phyloP scores from a whole-genome alignment of 1,284 basidiomycete species.

The Butyriboletus pseudospeciosus region DNA sequence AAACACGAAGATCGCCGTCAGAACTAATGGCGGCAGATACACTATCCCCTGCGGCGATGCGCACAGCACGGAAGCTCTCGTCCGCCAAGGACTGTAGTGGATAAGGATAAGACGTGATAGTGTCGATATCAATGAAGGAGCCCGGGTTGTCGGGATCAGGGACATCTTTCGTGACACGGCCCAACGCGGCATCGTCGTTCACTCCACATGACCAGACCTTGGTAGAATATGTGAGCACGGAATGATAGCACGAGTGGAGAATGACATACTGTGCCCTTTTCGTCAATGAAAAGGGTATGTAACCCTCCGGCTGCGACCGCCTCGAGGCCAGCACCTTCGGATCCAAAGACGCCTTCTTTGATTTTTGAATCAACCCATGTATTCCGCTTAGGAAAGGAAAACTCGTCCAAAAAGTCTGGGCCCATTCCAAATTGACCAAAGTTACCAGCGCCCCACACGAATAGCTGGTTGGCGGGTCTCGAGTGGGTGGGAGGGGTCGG shows the following conservation, averaged over 20 bases:
- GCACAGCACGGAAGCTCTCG: constrained; percentile 78
- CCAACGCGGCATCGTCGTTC: constrained; percentile 90
- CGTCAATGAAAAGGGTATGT: constrained; percentile 81
- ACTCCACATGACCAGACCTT: constrained; percentile 86
- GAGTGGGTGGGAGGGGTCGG: constrained; percentile 48
- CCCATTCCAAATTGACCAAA: constrained; percentile 89
- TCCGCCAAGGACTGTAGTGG: constrained; percentile 68
- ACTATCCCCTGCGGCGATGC: constrained; percentile 79
- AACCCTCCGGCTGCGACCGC: constrained; percentile 75
- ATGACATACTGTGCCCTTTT: constrained; percentile 70
- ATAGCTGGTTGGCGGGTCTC: constrained; percentile 62
- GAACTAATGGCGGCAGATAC: constrained; percentile 78
- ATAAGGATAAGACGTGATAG: constrained; percentile 72
- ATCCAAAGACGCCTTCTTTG: constrained; percentile 62
- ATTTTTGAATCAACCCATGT: constrained; percentile 62
- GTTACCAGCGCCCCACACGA: constrained; percentile 83
- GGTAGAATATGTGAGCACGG: constrained; percentile 3
- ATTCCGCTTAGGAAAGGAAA: constrained; percentile 67
- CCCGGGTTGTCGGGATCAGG: constrained; percentile 63
- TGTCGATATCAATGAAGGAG: constrained; percentile 65
- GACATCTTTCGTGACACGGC: constrained; percentile 71
- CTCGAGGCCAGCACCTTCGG: constrained; percentile 69
- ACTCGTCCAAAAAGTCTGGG: constrained; percentile 62
- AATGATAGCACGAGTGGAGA: constrained; percentile 1
- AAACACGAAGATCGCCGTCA: constrained; percentile 77